Conservation (phyloP, 805 yeast genomes). For the Jamesozyma gamospora region DNA sequence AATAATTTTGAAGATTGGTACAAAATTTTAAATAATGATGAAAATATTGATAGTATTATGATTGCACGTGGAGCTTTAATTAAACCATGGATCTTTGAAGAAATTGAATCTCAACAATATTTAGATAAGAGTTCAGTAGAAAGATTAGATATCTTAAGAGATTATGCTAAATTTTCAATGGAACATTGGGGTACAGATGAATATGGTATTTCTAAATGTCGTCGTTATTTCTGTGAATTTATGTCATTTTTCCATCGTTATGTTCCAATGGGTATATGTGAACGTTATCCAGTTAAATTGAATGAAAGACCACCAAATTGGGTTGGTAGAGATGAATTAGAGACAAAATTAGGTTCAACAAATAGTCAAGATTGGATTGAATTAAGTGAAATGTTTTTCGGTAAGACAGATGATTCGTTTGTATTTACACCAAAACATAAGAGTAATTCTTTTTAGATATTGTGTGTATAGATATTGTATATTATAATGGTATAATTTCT, state of each 20-base stretch:
- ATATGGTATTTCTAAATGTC: constrained; percentile 77
- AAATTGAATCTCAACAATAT: constrained; percentile 79
- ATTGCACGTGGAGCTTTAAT: constrained; percentile 96
- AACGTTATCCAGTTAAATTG: constrained; percentile 74
- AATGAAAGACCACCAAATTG: constrained; percentile 92
- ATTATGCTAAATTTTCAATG: constrained; percentile 69
- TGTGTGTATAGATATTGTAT: too few species aligned
- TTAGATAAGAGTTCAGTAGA: constrained; percentile 86
- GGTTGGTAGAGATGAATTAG: constrained; percentile 88
- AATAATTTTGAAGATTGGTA: constrained; percentile 85
- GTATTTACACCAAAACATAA: constrained; percentile 89
- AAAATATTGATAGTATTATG: constrained; percentile 87
- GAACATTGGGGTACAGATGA: constrained; percentile 98
- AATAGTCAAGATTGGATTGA: constrained; percentile 95
- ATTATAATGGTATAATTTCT: too few species aligned
- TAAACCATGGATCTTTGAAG: constrained; percentile 98
- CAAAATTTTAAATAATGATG: constrained; percentile 44
- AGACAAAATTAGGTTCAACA: constrained; percentile 74
- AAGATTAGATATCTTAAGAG: constrained; percentile 63
- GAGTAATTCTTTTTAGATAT: constrained; percentile 55
- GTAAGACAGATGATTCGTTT: constrained; percentile 68
- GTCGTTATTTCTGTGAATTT: constrained; percentile 90
- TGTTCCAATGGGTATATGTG: constrained; percentile 88
- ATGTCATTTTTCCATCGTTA: constrained; percentile 89
- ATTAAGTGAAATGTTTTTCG: constrained; percentile 88